These are phyloP conservation scores for Neurospora sp. DNA, from an alignment of 495 filamentous ascomycete genomes.

Conservation along the genomic window DNA sequence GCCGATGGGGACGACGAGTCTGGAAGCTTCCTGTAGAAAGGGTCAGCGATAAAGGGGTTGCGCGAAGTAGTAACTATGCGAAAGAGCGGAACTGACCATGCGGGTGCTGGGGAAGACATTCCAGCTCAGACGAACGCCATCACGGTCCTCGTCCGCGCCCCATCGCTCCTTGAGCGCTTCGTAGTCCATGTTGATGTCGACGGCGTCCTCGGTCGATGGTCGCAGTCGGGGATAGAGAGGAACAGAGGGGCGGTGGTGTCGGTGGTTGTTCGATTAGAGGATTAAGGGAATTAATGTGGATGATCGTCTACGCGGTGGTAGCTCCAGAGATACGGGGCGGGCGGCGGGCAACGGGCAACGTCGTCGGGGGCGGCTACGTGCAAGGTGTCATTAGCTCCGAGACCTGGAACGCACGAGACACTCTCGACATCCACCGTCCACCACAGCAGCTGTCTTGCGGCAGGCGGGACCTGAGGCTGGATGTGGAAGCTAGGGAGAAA, in stretches of 20 bases:
- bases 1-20: conserved; percentile 94
- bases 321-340: background rate
- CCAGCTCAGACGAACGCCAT: conserved; percentile 96
- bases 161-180: conserved; percentile 85
- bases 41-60: conserved; percentile 6
- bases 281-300: conserved; percentile 1
- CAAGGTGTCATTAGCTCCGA: conserved; percentile 23
- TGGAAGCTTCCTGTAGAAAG: conserved; percentile 72
- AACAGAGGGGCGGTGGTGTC: background rate
- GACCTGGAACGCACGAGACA: background rate
- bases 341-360: background rate
- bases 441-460: background rate
- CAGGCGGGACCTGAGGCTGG: background rate
- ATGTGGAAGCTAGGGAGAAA: background rate
- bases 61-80: conserved; percentile 15
- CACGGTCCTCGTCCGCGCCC: conserved; percentile 92
- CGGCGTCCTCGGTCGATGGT: background rate
- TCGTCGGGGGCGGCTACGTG: conserved; percentile 4
- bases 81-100: conserved; percentile 53
- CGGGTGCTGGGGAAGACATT: conserved; percentile 98
- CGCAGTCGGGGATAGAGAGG: background rate
- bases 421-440: background rate
- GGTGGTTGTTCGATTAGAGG: background rate
- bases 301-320: background rate
- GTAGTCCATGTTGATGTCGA: conserved; percentile 37